These are phyloP conservation scores for Fragosphaeria purpurea DNA, from an alignment of 2,329 filamentous ascomycete species.

Conservation along the genomic window DNA sequence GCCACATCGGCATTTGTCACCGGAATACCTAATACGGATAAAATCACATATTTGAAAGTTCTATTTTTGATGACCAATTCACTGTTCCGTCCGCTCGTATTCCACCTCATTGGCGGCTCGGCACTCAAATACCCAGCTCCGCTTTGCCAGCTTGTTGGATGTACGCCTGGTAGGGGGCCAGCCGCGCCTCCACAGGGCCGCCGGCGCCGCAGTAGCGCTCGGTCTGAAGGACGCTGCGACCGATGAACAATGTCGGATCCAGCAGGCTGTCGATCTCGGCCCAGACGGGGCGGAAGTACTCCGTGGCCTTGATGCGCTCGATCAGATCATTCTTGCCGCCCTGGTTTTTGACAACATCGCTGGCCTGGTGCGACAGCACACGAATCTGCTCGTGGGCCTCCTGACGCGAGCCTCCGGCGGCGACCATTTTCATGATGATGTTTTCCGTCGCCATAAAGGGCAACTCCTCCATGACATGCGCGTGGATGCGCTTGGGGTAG, in stretches of 20 bases:
- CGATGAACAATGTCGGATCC: constrained; percentile 20
- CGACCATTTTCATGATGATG: constrained; percentile 70
- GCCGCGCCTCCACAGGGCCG: constrained; percentile 4
- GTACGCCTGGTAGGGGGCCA: constrained; percentile 6
- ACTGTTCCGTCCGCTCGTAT: too few species aligned
- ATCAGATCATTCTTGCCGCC: constrained; percentile 75
- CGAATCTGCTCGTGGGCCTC: constrained; percentile 82
- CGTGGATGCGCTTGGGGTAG: constrained; percentile 63
- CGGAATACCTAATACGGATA: too few species aligned
- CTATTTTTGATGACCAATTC: too few species aligned
- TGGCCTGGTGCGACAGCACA: constrained; percentile 69
- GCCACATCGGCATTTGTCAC: too few species aligned
- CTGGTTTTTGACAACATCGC: constrained; percentile 34
- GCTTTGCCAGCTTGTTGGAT: background rate
- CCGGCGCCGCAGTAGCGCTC: constrained; percentile 19
- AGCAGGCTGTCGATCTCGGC: constrained; percentile 33
- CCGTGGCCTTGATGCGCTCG: constrained; percentile 58
- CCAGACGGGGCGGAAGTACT: constrained; percentile 68
- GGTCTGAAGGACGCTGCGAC: constrained; percentile 35
- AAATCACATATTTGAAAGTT: too few species aligned
- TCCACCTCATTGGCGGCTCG: too few species aligned
- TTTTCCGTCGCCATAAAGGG: constrained; percentile 48
- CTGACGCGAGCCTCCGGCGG: constrained; percentile 61
- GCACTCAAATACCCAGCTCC: too few species aligned
- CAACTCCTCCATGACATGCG: constrained; percentile 62